Base-by-base conservation (phyloP, 2,329 filamentous ascomycete genomes). In the Phaeosphaeria sp. region DNA sequence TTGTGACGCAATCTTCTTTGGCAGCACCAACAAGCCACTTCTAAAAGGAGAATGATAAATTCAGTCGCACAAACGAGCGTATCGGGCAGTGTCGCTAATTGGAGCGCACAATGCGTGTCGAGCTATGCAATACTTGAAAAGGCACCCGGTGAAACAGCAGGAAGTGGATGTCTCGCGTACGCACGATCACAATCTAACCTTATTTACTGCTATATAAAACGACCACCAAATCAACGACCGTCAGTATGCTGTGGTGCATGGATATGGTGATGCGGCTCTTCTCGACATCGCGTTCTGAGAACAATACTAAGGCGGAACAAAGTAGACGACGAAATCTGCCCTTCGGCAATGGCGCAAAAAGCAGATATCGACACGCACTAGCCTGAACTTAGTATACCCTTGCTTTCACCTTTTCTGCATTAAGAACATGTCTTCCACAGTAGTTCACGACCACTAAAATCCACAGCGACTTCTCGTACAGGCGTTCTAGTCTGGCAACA, bases 301-400 rank as follows among this genome's bases (percentile, higher is more conserved):
- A 75, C 74, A 76, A 76, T 73, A 69, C 58, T 52, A 75, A 75
- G 62, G 51, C 47, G 56, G 53, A 66, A 72, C 67, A 74, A 73
- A 63, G 67, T 61, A 52, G 57, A 48, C 24, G 45, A 51, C 45
- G 52, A 55, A 59, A 57, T 51, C 56, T 56, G 25, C 43, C 54
- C 55, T 24, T 58, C 46, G 15, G 25, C 25, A 56, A 25, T 39
- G 44, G 51, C 39, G 46, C 42, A 43, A 42, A 30, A 45, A 30
- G 46, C 46, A 51, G 49, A 57, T 18, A 40, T 27, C 42, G 45
- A 25, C 44, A 43, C 24, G 18, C 43, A 46, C 66, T 73, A 69
- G 55, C 54, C 66, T n/a, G 18, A 13, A 61, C 62, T 30, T 49
- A 56, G 63, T 21, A 64, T 56, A 58, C 56, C 51, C 53, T 58